A percentile compares a stretch with the other conserved stretches of the same genome.
Conservation (phyloP, 345 rosid genomes). For the Salix viminalis region DNA sequence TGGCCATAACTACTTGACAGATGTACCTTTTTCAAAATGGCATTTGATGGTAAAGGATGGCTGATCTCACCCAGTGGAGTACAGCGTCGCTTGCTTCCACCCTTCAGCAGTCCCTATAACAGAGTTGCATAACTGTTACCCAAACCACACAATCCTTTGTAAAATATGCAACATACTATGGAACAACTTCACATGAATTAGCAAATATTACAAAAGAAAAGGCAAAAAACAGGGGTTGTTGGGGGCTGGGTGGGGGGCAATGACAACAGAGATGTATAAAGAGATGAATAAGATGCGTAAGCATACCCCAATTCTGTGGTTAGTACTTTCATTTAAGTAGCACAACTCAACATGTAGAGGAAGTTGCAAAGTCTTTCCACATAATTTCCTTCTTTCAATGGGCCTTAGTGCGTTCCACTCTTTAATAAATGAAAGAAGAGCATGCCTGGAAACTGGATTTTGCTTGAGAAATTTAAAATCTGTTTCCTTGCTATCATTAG, state of each 20-base stretch:
- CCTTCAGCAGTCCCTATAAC: constrained; percentile 77
- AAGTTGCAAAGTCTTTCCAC: constrained; percentile 83
- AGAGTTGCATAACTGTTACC: constrained; percentile 10
- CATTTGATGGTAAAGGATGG: constrained; percentile 62
- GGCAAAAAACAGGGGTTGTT: too few species aligned
- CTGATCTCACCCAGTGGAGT: constrained; percentile 70
- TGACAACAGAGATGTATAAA: background rate
- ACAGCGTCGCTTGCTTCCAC: constrained; percentile 76
- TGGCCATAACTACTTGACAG: constrained; percentile 44
- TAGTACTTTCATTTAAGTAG: constrained; percentile 72
- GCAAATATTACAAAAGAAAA: too few species aligned
- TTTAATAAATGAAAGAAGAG: constrained; percentile 46
- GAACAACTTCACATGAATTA: background rate
- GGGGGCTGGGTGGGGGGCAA: too few species aligned
- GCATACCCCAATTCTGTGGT: constrained; percentile 62
- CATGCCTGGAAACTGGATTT: constrained; percentile 38
- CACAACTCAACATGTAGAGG: constrained; percentile 81
- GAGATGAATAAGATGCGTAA: background rate
- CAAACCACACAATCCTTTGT: constrained; percentile 10
- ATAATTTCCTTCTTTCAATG: constrained; percentile 65
- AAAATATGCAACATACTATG: background rate
- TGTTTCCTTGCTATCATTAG: constrained; percentile 26
- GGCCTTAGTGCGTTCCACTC: constrained; percentile 87
- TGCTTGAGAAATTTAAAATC: constrained; percentile 29
- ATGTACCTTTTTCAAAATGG: constrained; percentile 68